Conservation (phyloP, 1,284 basidiomycete genomes). For the Boletellus dicymbophilus region DNA sequence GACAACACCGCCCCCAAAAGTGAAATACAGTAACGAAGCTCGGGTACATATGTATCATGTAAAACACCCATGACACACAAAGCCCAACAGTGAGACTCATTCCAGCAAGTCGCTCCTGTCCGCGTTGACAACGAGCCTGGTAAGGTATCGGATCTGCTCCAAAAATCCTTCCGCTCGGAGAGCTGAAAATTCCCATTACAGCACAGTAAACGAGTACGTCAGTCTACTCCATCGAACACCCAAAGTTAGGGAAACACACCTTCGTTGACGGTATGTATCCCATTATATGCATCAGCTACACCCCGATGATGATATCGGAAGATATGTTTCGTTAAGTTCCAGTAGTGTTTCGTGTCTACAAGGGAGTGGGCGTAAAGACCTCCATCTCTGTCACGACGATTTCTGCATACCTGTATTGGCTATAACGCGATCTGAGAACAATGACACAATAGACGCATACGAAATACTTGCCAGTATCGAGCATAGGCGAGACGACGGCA, state of each 20-base stretch:
- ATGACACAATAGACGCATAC: constrained; percentile 9
- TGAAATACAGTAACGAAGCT: too few relatives aligned
- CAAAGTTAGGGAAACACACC: constrained; percentile 27
- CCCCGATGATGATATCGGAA: constrained; percentile 49
- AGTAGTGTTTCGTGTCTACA: constrained; percentile 47
- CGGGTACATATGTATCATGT: too few relatives aligned
- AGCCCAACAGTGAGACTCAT: too few relatives aligned
- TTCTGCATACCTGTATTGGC: constrained; percentile 36
- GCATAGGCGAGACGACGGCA: constrained; percentile 17
- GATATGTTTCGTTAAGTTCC: constrained; percentile 47
- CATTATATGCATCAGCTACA: constrained; percentile 36
- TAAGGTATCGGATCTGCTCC: constrained; percentile 39
- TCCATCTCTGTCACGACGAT: constrained; percentile 20
- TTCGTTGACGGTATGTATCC: constrained; percentile 58
- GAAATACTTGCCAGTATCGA: constrained; percentile 26
- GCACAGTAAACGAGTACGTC: neutral
- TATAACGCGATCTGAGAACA: constrained; percentile 10
- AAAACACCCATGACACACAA: too few relatives aligned
- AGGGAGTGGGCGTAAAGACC: constrained; percentile 20
- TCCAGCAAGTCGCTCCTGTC: constrained; percentile 29
- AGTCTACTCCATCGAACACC: neutral
- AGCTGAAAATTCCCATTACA: constrained; percentile 22
- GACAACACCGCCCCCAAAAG: too few relatives aligned
- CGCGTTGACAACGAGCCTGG: constrained; percentile 36
- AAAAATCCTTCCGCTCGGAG: constrained; percentile 35